Base-by-base conservation (phyloP, 768 basidiomycete species). In the Russula emetica region DNA sequence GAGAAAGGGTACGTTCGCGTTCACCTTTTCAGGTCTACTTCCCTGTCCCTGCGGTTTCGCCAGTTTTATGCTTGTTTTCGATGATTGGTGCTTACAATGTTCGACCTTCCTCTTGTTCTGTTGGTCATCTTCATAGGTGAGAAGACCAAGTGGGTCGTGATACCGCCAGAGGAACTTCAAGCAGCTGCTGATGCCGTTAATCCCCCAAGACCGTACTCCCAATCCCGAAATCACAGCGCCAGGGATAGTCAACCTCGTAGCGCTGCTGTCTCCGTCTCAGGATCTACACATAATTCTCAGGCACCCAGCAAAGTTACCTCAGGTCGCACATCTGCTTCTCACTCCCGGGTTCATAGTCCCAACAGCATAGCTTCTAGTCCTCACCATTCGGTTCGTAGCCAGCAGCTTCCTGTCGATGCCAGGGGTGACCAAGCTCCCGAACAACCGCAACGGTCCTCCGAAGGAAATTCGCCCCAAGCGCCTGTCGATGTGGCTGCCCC, bases 91-190 rank as follows among this genome's bases (percentile, higher is more conserved):
- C 63, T 64, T 55, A 64, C 62, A 18, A 28, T 55, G 8, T 54
- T 51, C 58, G 40, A 34, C 30, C 44, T 22, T 16, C 32, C 44
- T 30, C 59, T 52, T 51, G 44, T 55, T 34, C 34, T 60, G 30
- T 51, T 28, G 45, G 36, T 58, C 24, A 11, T 61, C 9, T 63
- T 55, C 60, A 63, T 63, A 80, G 81, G 76, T 67, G 83, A 83
- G 72, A 85, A 84, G 74, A 73, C 79, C 6, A 85, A 85, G 74
- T 85, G 85, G 85, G 78, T 81, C 0, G 77, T 78, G n/a, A 82
- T 85, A 49, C 83, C 84, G 2, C 74, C 82, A 0, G 74, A 78
- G 58, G 84, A 85, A 67, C 75, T 85, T 18, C 81, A 82, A 68
- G 82, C 81, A 7, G 78, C 83, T 18, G 78, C 79, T 13, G 82